These are phyloP conservation scores for Cucurbita maxima DNA, from an alignment of 306 rosid genomes.

Conservation along the genomic window DNA sequence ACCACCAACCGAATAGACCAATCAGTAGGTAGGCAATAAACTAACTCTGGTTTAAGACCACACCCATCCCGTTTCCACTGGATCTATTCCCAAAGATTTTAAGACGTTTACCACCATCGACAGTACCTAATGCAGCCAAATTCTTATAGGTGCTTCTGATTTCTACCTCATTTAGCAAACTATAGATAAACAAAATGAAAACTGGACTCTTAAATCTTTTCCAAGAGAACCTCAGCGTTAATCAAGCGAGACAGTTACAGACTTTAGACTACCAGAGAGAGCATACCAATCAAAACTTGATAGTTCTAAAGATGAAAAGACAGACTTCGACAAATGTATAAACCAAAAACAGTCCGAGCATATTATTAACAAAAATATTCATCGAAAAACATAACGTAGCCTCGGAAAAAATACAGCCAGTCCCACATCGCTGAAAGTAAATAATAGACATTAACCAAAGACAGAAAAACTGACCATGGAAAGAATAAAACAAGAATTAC, in stretches of 20 bases:
- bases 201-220: background rate
- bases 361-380: background rate
- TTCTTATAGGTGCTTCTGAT: background rate
- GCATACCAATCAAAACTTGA: background rate
- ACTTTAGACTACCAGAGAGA: background rate
- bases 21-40: too few species aligned
- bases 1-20: too few species aligned
- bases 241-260: background rate
- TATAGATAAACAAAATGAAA: background rate
- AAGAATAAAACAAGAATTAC: constrained; percentile 1
- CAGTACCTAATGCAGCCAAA: background rate
- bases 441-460: background rate
- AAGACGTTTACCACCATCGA: too few species aligned
- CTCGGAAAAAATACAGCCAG: background rate
- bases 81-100: too few species aligned
- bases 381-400: background rate
- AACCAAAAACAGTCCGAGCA: background rate
- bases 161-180: background rate
- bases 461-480: background rate
- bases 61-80: too few species aligned
- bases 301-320: background rate
- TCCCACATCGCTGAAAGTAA: background rate
- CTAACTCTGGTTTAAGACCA: too few species aligned
- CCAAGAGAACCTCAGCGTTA: background rate
- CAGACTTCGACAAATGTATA: background rate